phyloP scores from a whole-genome alignment of 2,329 filamentous ascomycete genomes.

The Bipolaris bicolor region DNA sequence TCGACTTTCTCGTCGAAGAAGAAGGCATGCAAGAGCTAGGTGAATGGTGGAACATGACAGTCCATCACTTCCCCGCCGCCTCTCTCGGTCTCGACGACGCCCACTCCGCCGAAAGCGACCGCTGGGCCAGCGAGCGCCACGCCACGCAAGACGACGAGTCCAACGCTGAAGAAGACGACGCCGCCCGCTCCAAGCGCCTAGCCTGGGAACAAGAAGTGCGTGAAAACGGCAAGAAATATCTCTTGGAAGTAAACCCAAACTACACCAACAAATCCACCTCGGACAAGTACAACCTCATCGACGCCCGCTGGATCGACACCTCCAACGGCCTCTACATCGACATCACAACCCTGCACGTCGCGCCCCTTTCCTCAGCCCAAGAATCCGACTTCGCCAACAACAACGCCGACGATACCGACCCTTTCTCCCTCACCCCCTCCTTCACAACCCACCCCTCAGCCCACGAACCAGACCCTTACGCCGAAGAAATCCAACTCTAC shows the following conservation, averaged over 20 bases:
- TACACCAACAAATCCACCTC: constrained; percentile 53
- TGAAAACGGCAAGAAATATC: constrained; percentile 50
- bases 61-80: constrained; percentile 50
- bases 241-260: constrained; percentile 66
- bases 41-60: constrained; percentile 67
- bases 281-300: constrained; percentile 63
- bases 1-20: constrained; percentile 66
- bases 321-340: constrained; percentile 66
- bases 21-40: constrained; percentile 62
- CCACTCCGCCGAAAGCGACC: neutral
- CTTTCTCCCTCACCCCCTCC: neutral
- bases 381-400: neutral
- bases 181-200: neutral
- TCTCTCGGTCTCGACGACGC: constrained; percentile 17
- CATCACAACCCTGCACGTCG: constrained; percentile 61
- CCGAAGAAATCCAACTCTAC: constrained; percentile 25
- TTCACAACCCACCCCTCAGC: constrained; percentile 4
- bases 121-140: neutral
- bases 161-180: constrained; percentile 14
- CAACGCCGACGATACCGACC: neutral
- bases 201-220: constrained; percentile 19
- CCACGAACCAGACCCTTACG: neutral
- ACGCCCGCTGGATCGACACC: constrained; percentile 67
- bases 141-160: constrained; percentile 19
- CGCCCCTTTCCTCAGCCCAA: constrained; percentile 44